These are phyloP conservation scores for Anisodus acutangulus DNA, from an alignment of 257 asterid genomes.

Conservation along the genomic window DNA sequence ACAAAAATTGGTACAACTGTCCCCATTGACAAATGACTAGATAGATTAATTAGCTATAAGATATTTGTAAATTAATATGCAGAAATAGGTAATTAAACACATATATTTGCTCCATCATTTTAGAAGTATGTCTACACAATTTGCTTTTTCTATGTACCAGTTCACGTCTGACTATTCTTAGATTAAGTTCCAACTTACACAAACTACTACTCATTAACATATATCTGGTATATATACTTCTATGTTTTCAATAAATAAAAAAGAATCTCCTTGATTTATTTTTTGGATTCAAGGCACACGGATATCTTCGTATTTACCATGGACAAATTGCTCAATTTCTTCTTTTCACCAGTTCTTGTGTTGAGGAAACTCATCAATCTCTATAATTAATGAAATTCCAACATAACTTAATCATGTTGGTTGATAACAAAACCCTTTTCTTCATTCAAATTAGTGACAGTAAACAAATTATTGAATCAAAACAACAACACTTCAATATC, in stretches of 20 bases:
- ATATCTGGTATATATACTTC: not conserved
- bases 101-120: not conserved
- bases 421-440: not conserved
- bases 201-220: not conserved
- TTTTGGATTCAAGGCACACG: not conserved
- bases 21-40: constrained; percentile 27
- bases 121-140: not conserved
- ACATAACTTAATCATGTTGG: not conserved
- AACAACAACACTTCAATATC: not conserved
- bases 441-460: not conserved
- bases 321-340: not conserved
- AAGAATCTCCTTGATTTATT: not conserved
- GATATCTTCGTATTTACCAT: not conserved
- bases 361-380: constrained; percentile 1
- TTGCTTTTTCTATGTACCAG: not conserved
- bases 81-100: not conserved
- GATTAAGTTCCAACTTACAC: not conserved
- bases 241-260: not conserved
- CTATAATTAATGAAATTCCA: not conserved
- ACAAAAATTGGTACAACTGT: constrained; percentile 26
- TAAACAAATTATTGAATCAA: not conserved
- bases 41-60: not conserved
- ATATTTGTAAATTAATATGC: not conserved
- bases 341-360: not conserved
- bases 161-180: not conserved